Base-by-base conservation (phyloP, 2,329 filamentous ascomycete species). In the Cytospora paraplurivora region DNA sequence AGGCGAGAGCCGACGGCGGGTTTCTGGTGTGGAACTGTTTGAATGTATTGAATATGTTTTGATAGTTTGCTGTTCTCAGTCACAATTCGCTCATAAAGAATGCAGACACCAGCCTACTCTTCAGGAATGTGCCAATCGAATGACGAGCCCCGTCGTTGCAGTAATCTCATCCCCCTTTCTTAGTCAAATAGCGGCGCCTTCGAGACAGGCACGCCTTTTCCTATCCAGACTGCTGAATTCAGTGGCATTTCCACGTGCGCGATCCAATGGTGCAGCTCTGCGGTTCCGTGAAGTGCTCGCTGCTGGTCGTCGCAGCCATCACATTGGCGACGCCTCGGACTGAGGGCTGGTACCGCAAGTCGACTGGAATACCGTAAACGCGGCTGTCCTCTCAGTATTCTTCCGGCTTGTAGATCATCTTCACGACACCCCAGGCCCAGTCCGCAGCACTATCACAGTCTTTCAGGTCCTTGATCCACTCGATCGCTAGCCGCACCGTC, bases 401-500 rank as follows among this genome's bases (percentile, higher is more conserved):
- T 17, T 75, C 76, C 51, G 79, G 65, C 21, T 72, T 72, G 64
- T 81, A 86, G 37, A 86, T 67, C 10, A 76, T 74, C 71, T 78
- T 77, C 56, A 82, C 70, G 27, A 86, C 74, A 38, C 75, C 75
- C 83, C 83, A 86, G 65, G 81, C 81, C 83, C 85, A 87, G 35
- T 76, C 73, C 4, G 85, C 83, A 17, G 83, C 81, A 0, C 76
- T 76, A 69, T 88, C 85, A 33, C 81, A 76, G 59, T 76, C 78
- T 69, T 79, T 82, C 67, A 88, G 75, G 69, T 88, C 85, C 55
- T 79, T 72, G 57, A 88, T 76, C 85, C 85, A 88, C 63, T 86
- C 82, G 56, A 87, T 72, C 72, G 85, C 85, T 56, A 85, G 69
- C 4, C 74, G 72, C 1, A 82, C 77, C 15, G 82, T 86, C 67